These are phyloP conservation scores for Candida cerambycidarum DNA, from an alignment of 805 yeast species.

Conservation along the genomic window DNA sequence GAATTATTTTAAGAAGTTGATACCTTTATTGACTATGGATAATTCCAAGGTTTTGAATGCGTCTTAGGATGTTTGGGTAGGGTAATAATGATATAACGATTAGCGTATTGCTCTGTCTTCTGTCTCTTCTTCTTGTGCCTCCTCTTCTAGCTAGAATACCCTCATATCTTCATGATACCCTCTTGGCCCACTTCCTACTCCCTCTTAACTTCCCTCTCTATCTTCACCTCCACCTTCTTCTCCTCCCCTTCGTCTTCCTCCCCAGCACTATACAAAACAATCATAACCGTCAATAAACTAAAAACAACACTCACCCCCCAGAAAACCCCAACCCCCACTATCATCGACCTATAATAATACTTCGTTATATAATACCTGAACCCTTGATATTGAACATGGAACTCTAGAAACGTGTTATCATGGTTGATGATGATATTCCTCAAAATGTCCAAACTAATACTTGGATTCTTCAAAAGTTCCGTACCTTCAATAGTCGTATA, in stretches of 20 bases:
- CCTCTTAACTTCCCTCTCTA: too few species aligned
- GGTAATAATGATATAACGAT: too few species aligned
- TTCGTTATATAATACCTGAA: conserved; percentile 40
- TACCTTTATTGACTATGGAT: conserved; percentile 42
- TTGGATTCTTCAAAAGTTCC: not conserved
- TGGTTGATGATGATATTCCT: conserved; percentile 18
- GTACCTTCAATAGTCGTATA: not conserved
- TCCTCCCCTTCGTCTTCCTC: not conserved
- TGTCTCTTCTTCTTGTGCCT: too few species aligned
- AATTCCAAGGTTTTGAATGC: conserved; percentile 33
- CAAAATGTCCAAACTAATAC: not conserved
- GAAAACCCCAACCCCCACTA: conserved; percentile 36
- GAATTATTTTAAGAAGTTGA: conserved; percentile 35
- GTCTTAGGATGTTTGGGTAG: conserved; percentile 14
- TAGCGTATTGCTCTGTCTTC: too few species aligned
- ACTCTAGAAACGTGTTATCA: conserved; percentile 15
- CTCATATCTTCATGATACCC: too few species aligned
- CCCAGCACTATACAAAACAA: conserved; percentile 1
- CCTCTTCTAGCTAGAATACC: too few species aligned
- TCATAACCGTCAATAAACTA: conserved; percentile 27
- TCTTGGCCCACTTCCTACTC: too few species aligned
- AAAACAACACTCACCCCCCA: conserved; percentile 34
- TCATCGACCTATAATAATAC: conserved; percentile 30
- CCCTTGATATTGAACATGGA: conserved; percentile 42
- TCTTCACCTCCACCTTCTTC: not conserved